A percentile compares a stretch with the other conserved stretches of the same genome.
Evolutionary conservation across 768 basidiomycete genomes (phyloP).

Genomic region (Tylopilus felleus): DNA sequence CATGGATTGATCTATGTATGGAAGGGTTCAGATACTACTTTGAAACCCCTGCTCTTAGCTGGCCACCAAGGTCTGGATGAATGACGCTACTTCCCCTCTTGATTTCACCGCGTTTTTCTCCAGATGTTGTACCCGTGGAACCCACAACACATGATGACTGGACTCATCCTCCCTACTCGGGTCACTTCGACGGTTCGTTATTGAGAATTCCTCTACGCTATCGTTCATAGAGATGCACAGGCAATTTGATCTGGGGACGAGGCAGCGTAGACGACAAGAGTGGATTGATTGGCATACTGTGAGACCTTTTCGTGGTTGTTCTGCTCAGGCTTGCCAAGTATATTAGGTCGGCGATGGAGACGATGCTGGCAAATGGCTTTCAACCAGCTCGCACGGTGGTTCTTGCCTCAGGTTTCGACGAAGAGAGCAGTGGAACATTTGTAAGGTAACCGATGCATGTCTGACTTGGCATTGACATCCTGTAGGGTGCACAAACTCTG

Average conservation of each 20-base stretch:
- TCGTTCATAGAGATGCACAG: conserved; percentile 9
- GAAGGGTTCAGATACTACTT: conserved; percentile 45
- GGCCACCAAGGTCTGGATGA: conserved; percentile 48
- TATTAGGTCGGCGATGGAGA: conserved; percentile 54
- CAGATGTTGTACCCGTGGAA: conserved; percentile 70
- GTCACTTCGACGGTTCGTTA: conserved; percentile 50
- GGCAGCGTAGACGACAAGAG: conserved; percentile 59
- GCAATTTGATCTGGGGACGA: conserved; percentile 46
- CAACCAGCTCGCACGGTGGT: conserved; percentile 61
- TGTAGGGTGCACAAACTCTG: conserved; percentile 54
- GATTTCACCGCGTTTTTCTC: background rate
- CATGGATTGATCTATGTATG: conserved; percentile 57
- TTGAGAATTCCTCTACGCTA: background rate
- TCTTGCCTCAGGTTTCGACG: conserved; percentile 72
- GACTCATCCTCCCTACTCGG: conserved; percentile 62
- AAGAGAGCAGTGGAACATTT: conserved; percentile 56
- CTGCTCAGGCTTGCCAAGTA: background rate
- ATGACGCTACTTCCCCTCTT: background rate
- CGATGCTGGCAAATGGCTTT: conserved; percentile 59
- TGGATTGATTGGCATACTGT: conserved; percentile 68
- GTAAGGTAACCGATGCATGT: conserved; percentile 26
- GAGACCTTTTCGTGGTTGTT: conserved; percentile 1
- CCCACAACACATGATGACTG: conserved; percentile 53
- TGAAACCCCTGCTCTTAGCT: conserved; percentile 55
- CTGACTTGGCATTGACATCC: background rate